Evolutionary conservation across 2,329 filamentous ascomycete species (phyloP), one percentile per base, ranked within the genome.

Genomic region (Incumbomyces lentus): DNA sequence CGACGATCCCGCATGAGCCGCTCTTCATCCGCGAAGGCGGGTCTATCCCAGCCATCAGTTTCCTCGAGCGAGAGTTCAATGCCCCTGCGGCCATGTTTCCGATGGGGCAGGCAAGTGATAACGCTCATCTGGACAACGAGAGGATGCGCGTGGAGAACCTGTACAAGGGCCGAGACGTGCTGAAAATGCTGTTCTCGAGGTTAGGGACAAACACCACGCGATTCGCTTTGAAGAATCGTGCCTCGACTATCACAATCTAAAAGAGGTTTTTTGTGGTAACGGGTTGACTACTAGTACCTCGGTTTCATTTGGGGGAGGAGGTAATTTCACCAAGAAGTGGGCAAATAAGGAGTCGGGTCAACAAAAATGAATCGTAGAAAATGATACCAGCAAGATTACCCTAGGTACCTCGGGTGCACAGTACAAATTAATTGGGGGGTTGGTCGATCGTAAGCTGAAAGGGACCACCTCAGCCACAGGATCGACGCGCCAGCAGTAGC

Each of bases 1-100:
- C 46, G 5, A 54, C 49, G 14, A 44, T 51, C 1, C 55, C 55
- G 3, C 50, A 52, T 16, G 52, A 55, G 35, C 56, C 55, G 10
- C 49, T 98, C 2, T 96, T 94, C 62, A 98, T 98, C 55, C 79
- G 92, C 8, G 92, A 98, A 66, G 92, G 92, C 11, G 92, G 92
- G 4, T 93, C 85, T 0, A 98, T 98, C 55, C 92, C 92, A 0
- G 86, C 86, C 0, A 96, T 96, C 47, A 73, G 92, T 5, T 96
- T 96, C 60, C 44, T 61, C n/a, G 58, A 57, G 47, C 37, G 52
- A 33, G 55, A 58, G 32, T 55, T 55, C 35, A 39, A 50, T 16
- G 52, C 54, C 10, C 47, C 50, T n/a, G 52, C 50, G 10, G 49
- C 57, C 14, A 58, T 58, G 56, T 67, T 98, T 30, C 93, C 92